A percentile compares a stretch with the other conserved stretches of the same genome.
phyloP scores from a whole-genome alignment of 2,329 filamentous ascomycete species.

The Microdochium paspali region DNA sequence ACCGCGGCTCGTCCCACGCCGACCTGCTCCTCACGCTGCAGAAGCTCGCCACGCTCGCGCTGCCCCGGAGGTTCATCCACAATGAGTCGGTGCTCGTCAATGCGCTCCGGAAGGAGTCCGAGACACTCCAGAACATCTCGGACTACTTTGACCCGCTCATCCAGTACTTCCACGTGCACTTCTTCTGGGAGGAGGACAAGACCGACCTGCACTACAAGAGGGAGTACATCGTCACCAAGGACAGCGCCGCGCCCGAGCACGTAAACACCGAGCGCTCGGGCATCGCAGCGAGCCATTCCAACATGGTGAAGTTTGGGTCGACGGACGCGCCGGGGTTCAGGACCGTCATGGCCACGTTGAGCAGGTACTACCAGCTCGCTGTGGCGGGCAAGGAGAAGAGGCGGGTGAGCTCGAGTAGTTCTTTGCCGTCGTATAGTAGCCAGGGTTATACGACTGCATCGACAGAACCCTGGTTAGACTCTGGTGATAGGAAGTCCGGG shows the following conservation, averaged over 20 bases:
- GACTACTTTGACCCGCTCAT: constrained; percentile 26
- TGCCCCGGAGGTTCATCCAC: constrained; percentile 14
- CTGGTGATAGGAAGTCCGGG: neutral
- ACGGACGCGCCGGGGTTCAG: constrained; percentile 1
- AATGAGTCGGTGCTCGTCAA: constrained; percentile 35
- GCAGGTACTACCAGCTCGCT: constrained; percentile 1
- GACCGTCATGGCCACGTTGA: constrained; percentile 3
- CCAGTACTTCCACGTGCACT: constrained; percentile 23
- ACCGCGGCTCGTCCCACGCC: constrained; percentile 23
- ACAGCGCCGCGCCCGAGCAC: constrained; percentile 7
- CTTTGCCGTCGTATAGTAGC: too few relatives aligned
- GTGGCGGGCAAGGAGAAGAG: too few relatives aligned
- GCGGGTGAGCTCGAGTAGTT: too few relatives aligned
- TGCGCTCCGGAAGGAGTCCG: constrained; percentile 37
- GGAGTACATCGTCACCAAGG: constrained; percentile 6
- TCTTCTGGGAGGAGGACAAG: constrained; percentile 28
- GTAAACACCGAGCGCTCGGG: constrained; percentile 9
- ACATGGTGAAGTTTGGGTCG: constrained; percentile 7
- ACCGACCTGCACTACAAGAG: constrained; percentile 21
- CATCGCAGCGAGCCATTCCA: constrained; percentile 8
- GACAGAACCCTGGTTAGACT: too few relatives aligned
- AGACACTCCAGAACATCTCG: constrained; percentile 26
- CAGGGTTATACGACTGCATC: too few relatives aligned
- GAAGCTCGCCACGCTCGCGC: constrained; percentile 15
- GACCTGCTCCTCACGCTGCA: constrained; percentile 11